Conservation (phyloP, 2,329 filamentous ascomycete genomes). For the Trichoderma pleuroti region DNA sequence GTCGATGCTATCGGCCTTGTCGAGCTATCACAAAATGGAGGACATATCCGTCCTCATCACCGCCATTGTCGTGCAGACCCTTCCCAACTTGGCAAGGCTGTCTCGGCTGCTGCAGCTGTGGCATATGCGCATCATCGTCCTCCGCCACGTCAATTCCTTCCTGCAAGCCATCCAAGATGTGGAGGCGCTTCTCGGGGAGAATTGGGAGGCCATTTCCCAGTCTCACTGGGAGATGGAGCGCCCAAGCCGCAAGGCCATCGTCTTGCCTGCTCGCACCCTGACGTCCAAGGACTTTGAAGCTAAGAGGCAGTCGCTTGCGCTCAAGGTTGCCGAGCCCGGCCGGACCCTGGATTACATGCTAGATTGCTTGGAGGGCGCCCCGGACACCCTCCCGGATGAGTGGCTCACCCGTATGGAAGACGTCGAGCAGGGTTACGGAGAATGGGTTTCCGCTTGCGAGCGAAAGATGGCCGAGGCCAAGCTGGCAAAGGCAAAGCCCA, state of each 20-base stretch:
- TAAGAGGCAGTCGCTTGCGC: conserved; percentile 62
- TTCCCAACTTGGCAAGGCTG: conserved; percentile 76
- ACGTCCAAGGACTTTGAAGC: conserved; percentile 49
- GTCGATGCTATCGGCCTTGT: conserved; percentile 38
- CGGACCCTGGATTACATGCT: conserved; percentile 78
- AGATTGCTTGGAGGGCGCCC: conserved; percentile 76
- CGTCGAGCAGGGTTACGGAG: conserved; percentile 71
- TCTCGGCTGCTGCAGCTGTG: conserved; percentile 71
- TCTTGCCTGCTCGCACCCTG: conserved; percentile 28
- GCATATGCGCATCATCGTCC: conserved; percentile 70
- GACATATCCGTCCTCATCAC: conserved; percentile 89
- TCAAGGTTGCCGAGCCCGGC: conserved; percentile 67
- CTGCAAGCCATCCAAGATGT: conserved; percentile 63
- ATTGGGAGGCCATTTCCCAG: conserved; percentile 59
- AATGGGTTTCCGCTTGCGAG: conserved; percentile 79
- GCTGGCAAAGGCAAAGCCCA: conserved; percentile 33
- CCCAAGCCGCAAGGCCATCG: conserved; percentile 11
- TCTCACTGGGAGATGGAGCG: conserved; percentile 13
- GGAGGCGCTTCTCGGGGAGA: conserved; percentile 61
- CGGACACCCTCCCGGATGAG: conserved; percentile 76
- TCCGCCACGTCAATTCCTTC: conserved; percentile 69
- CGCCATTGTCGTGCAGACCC: conserved; percentile 81
- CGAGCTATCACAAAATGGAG: conserved; percentile 69
- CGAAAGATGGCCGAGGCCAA: conserved; percentile 67
- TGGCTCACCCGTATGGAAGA: conserved; percentile 87